A percentile compares a stretch with the other conserved stretches of the same genome.
Evolutionary conservation across 805 yeast species (phyloP).

Genomic region (Lipomyces orientalis): DNA sequence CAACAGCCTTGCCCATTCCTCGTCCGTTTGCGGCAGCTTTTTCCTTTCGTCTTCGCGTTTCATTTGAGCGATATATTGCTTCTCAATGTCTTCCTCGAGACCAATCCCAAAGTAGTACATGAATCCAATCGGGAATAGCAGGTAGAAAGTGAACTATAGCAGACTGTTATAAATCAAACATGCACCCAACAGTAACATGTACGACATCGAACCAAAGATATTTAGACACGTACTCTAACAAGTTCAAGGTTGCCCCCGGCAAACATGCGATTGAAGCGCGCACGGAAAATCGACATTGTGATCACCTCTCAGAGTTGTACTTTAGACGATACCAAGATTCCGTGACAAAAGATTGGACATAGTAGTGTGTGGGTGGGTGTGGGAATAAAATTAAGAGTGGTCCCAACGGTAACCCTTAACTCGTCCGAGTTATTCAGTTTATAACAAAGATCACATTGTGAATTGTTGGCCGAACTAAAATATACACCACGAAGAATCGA

Average conservation of each 20-base stretch:
- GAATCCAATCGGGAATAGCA: conserved; percentile 33
- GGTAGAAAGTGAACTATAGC: conserved; percentile 28
- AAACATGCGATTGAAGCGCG: conserved; percentile 22
- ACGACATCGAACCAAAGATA: not conserved
- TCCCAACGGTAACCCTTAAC: too few species aligned
- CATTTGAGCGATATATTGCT: conserved; percentile 16
- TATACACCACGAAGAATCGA: too few species aligned
- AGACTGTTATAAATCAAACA: not conserved
- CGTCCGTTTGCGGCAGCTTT: conserved; percentile 12
- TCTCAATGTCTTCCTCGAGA: conserved; percentile 32
- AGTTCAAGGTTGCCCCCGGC: conserved; percentile 33
- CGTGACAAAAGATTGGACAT: too few species aligned
- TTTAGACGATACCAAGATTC: too few species aligned
- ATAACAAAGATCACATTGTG: too few species aligned
- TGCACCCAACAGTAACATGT: not conserved
- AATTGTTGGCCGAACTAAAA: too few species aligned
- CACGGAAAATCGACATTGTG: conserved; percentile 1
- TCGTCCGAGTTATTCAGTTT: too few species aligned
- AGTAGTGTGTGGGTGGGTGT: too few species aligned
- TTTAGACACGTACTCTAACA: conserved; percentile 19
- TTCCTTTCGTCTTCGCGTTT: conserved; percentile 5
- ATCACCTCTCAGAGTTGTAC: not conserved
- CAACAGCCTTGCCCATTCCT: conserved; percentile 14
- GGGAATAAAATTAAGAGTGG: too few species aligned
- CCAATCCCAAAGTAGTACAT: conserved; percentile 34